These are phyloP conservation scores for Stachybotrys chlorohalonatus DNA, from an alignment of 2,329 filamentous ascomycete species.

Conservation along the genomic window DNA sequence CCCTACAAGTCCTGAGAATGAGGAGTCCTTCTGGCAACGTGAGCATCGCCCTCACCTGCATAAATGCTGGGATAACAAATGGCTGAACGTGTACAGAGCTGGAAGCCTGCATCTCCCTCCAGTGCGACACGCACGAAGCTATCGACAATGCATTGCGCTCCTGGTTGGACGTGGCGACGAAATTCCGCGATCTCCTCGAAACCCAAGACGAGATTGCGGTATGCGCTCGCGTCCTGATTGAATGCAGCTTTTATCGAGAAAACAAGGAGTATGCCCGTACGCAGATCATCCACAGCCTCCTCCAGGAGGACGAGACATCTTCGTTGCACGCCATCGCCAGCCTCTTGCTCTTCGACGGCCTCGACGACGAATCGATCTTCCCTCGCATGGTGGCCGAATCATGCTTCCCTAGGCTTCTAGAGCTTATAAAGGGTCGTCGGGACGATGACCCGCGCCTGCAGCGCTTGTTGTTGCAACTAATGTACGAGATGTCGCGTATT, in stretches of 20 bases:
- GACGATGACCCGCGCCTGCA: slow-evolving; percentile 65
- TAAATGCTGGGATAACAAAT: not conserved
- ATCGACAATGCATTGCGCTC: slow-evolving; percentile 80
- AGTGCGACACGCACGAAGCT: slow-evolving; percentile 42
- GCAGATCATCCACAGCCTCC: slow-evolving; percentile 84
- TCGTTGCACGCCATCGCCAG: slow-evolving; percentile 76
- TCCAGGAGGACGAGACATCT: slow-evolving; percentile 78
- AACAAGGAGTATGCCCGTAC: slow-evolving; percentile 82
- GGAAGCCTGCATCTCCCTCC: slow-evolving; percentile 32
- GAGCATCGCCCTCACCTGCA: not conserved
- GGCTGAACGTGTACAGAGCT: slow-evolving; percentile 29
- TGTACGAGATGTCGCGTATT: slow-evolving; percentile 95
- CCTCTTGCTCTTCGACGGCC: slow-evolving; percentile 81
- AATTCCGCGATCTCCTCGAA: slow-evolving; percentile 53
- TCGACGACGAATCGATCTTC: slow-evolving; percentile 67
- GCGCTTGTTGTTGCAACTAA: slow-evolving; percentile 71
- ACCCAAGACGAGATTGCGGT: slow-evolving; percentile 71
- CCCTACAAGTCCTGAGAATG: slow-evolving; percentile 61
- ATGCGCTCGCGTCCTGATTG: slow-evolving; percentile 71
- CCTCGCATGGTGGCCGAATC: slow-evolving; percentile 81
- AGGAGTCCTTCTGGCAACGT: slow-evolving; percentile 89
- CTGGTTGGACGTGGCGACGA: slow-evolving; percentile 72
- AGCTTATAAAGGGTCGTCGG: slow-evolving; percentile 62
- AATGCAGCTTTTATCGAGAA: slow-evolving; percentile 62
- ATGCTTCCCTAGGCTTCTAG: slow-evolving; percentile 74